Conservation (phyloP, 163 green algal species). For the Chloroidium sp. region DNA sequence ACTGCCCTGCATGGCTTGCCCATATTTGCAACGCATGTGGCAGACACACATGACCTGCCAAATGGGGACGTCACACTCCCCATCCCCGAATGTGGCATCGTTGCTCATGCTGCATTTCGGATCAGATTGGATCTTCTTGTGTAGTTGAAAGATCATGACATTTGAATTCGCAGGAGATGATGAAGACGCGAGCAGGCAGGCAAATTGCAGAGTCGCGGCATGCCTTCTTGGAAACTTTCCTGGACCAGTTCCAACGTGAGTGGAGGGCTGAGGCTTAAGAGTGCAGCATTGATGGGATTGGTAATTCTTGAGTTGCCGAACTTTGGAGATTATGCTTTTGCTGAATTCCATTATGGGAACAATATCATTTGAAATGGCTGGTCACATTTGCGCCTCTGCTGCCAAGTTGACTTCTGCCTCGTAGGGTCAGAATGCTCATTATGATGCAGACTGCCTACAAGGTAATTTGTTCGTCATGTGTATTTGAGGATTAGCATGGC, state of each 20-base stretch:
- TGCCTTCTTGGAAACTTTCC: slow-evolving; percentile 53
- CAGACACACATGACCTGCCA: neutral
- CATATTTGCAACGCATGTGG: neutral
- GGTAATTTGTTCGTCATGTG: too few relatives aligned
- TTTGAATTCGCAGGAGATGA: slow-evolving; percentile 36
- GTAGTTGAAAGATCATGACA: neutral
- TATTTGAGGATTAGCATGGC: too few relatives aligned
- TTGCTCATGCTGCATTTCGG: neutral
- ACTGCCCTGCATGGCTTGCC: neutral
- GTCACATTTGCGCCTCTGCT: too few relatives aligned
- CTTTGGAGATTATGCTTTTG: too few relatives aligned
- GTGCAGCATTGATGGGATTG: neutral
- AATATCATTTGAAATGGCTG: too few relatives aligned
- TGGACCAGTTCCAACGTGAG: slow-evolving; percentile 37
- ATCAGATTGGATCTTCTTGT: neutral
- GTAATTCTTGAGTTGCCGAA: too few relatives aligned
- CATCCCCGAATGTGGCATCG: too few relatives aligned
- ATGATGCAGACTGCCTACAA: too few relatives aligned
- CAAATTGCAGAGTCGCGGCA: slow-evolving; percentile 44
- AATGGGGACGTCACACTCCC: too few relatives aligned
- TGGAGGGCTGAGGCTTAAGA: slow-evolving; percentile 31
- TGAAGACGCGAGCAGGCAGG: slow-evolving; percentile 57
- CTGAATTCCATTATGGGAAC: too few relatives aligned
- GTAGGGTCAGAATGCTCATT: too few relatives aligned
- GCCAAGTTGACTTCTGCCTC: too few relatives aligned